A percentile compares a stretch with the other conserved stretches of the same genome.
These are phyloP conservation scores for Sarcodon sp. DNA, from an alignment of 768 basidiomycete genomes.

Conservation along the genomic window DNA sequence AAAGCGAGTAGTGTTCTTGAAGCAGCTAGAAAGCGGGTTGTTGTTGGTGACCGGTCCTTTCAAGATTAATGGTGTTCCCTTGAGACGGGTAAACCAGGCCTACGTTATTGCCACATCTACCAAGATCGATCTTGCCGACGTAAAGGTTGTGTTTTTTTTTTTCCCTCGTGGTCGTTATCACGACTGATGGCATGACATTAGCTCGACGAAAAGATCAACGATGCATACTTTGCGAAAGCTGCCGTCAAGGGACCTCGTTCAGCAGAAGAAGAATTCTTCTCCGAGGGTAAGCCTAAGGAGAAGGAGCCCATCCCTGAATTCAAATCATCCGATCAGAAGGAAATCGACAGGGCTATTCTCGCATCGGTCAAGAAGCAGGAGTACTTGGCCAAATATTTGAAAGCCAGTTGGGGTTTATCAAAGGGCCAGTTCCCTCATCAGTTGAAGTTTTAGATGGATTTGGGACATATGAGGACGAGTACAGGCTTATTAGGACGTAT, in stretches of 20 bases:
- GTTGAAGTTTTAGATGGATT: slow-evolving; percentile 55
- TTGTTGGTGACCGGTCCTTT: slow-evolving; percentile 94
- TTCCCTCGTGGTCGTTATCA: slow-evolving; percentile 2
- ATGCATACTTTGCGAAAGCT: slow-evolving; percentile 86
- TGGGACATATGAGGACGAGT: slow-evolving; percentile 2
- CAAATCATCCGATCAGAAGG: slow-evolving; percentile 88
- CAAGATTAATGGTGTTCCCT: slow-evolving; percentile 97
- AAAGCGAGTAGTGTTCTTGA: slow-evolving; percentile 97
- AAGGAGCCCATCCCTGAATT: slow-evolving; percentile 80
- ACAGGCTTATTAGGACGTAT: slow-evolving; percentile 18
- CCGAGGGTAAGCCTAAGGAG: slow-evolving; percentile 82
- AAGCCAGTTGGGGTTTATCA: slow-evolving; percentile 84
- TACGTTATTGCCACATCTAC: slow-evolving; percentile 99
- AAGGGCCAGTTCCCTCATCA: slow-evolving; percentile 97
- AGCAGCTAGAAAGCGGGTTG: slow-evolving; percentile 86
- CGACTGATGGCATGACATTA: slow-evolving; percentile 16
- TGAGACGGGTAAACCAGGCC: slow-evolving; percentile 96
- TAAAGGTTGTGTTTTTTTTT: slow-evolving; percentile 46
- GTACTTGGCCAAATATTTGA: slow-evolving; percentile 86
- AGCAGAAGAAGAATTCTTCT: slow-evolving; percentile 96
- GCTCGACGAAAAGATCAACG: slow-evolving; percentile 86
- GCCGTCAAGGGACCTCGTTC: slow-evolving; percentile 55
- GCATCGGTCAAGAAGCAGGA: slow-evolving; percentile 84
- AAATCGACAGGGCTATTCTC: slow-evolving; percentile 65
- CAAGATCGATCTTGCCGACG: slow-evolving; percentile 65